Evolutionary conservation across 371 early-diverging fungal genomes (phyloP), one percentile per base, ranked within the genome.

Genomic region (Mortierella sp.): DNA sequence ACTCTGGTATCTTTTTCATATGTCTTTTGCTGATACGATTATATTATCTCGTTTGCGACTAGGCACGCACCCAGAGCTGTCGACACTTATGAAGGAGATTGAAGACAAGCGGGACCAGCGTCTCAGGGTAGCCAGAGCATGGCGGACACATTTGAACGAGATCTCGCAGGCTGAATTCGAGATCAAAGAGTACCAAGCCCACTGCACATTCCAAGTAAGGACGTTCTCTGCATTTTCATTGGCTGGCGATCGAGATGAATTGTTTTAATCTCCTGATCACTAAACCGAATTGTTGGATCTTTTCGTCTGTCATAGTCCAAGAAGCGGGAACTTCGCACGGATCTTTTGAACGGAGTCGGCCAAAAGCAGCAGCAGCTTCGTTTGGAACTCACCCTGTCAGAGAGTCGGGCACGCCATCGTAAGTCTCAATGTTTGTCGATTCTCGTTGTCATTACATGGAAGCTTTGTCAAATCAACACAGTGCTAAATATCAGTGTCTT

Each of bases 141-240:
- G 93, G 91, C 82, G 90, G 75, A 89, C 81, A 71, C 88, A 91
- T 77, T 89, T 89, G 78, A 89, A 87, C 29, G 84, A 87, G 70
- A 91, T 90, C 74, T 90, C 89, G 41, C 89, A 88, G 55, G 87
- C 84, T 29, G 91, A 91, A 71, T 91, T 89, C 80, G 92, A 92
- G 79, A 91, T 91, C 44, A 87, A 90, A 63, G 91, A 92, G 81
- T 92, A 93, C 76, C 91, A 91, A 78, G 93, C 93, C 0, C 85
- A 85, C 48, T 85, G 85, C 58, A 79, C 85, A 29, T 85, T 63
- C 72, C 85, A 85, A 60, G 82, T 85, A 76, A 21, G 85, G 7
- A 51, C 4, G 11, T 1, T 16, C 16, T 11, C 18, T 43, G 16
- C 8, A 2, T 29, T 32, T 32, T 16, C 63, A 54, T 60, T 29